phyloP scores from a whole-genome alignment of 1,284 basidiomycete genomes.

The Hypsizygus ulmarius region DNA sequence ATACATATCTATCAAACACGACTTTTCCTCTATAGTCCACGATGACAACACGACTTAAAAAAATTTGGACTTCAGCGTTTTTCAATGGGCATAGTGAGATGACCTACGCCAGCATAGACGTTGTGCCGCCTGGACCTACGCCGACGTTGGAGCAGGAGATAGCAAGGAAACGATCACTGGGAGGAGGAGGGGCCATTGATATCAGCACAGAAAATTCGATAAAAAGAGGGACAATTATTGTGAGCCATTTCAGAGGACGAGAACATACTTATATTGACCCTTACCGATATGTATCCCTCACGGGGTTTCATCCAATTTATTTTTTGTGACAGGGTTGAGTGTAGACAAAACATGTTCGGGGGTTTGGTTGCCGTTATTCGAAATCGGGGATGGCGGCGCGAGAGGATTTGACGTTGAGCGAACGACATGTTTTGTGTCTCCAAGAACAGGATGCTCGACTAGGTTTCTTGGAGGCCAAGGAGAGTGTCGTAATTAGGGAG shows the following conservation, averaged over 20 bases:
- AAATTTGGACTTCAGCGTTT: constrained; percentile 6
- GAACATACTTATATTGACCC: neutral
- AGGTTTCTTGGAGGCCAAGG: constrained; percentile 18
- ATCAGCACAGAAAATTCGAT: constrained; percentile 4
- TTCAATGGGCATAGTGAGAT: constrained; percentile 7
- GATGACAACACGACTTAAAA: constrained; percentile 55
- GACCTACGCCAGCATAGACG: constrained; percentile 72
- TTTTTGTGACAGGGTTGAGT: constrained; percentile 20
- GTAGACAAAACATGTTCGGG: constrained; percentile 21
- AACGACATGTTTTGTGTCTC: constrained; percentile 25
- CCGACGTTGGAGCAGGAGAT: constrained; percentile 65
- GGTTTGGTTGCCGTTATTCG: constrained; percentile 24
- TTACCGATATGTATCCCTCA: too few species aligned
- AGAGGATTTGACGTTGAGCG: constrained; percentile 26
- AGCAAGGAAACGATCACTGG: constrained; percentile 47
- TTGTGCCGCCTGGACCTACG: constrained; percentile 73
- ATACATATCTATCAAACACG: constrained; percentile 61
- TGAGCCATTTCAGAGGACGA: constrained; percentile 13
- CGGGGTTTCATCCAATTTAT: constrained; percentile 6
- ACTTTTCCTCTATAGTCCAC: constrained; percentile 60
- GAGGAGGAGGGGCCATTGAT: constrained; percentile 36
- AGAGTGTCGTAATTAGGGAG: constrained; percentile 15
- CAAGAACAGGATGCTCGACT: constrained; percentile 19
- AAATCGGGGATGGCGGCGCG: constrained; percentile 21
- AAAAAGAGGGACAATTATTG: constrained; percentile 8